These are phyloP conservation scores for Ophiocordyceps unilateralis DNA, from an alignment of 2,329 filamentous ascomycete genomes.

Conservation along the genomic window DNA sequence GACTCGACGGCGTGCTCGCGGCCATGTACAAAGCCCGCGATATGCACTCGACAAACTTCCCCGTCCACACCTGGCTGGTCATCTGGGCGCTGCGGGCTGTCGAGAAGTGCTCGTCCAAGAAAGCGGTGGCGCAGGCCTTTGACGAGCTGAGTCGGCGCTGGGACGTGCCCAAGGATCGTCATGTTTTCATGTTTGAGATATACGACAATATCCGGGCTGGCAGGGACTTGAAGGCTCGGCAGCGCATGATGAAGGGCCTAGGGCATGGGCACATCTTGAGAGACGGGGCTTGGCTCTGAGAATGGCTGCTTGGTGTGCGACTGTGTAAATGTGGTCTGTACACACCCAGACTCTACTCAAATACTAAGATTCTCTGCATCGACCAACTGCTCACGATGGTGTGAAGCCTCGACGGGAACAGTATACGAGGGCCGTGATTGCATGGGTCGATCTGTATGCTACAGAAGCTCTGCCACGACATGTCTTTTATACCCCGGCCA, in stretches of 20 bases:
- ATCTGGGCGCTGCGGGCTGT: slow-evolving; percentile 47
- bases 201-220: slow-evolving; percentile 23
- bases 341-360: no score
- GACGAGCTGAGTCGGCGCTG: slow-evolving; percentile 29
- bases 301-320: background rate
- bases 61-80: slow-evolving; percentile 42
- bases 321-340: background rate
- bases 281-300: slow-evolving; percentile 12
- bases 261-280: slow-evolving; percentile 9
- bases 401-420: background rate
- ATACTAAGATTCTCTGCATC: no score
- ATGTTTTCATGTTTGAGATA: slow-evolving; percentile 28
- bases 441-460: background rate
- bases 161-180: slow-evolving; percentile 21
- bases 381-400: no score
- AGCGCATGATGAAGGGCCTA: slow-evolving; percentile 9
- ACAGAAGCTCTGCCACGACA: background rate
- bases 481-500: slow-evolving; percentile 5
- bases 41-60: slow-evolving; percentile 24
- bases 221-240: slow-evolving; percentile 12
- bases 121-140: slow-evolving; percentile 37
- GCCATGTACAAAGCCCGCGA: slow-evolving; percentile 43
- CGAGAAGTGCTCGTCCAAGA: slow-evolving; percentile 34
- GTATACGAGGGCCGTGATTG: background rate
- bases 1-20: slow-evolving; percentile 51